Percentiles rank a stretch among this genome's conserved stretches.
Conservation (phyloP, 306 rosid species). For the Trichosanthes truncata region DNA sequence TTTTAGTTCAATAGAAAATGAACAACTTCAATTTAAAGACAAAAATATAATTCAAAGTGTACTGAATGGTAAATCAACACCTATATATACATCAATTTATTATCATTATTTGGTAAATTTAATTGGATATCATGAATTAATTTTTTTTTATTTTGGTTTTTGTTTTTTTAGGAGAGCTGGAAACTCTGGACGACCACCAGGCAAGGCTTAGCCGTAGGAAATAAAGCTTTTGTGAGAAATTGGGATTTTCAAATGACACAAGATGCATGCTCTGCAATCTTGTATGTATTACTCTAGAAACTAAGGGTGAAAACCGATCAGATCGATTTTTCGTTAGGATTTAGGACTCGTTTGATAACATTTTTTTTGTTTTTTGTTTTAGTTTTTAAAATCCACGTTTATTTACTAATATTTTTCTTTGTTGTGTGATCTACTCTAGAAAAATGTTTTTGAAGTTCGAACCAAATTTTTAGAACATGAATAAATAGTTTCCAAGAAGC, state of each 20-base stretch:
- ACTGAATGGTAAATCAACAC: too few relatives aligned
- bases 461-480: not conserved
- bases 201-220: not conserved
- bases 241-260: not conserved
- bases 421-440: too few relatives aligned
- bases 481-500: not conserved
- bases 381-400: not conserved
- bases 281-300: not conserved
- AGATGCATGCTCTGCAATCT: not conserved
- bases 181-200: constrained; percentile 7
- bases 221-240: not conserved
- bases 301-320: not conserved
- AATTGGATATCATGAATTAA: not conserved
- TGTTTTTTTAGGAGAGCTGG: not conserved
- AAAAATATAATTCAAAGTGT: too few relatives aligned
- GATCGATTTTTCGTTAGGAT: not conserved
- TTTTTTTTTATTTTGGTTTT: not conserved
- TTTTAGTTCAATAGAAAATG: too few relatives aligned
- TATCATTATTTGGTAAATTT: too few relatives aligned
- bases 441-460: not conserved
- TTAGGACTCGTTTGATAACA: not conserved
- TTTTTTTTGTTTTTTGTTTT: not conserved
- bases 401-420: not conserved
- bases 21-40: too few relatives aligned
- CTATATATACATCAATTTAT: too few relatives aligned